Conservation (phyloP, 208 protist species). For the Leishmania lainsoni region DNA sequence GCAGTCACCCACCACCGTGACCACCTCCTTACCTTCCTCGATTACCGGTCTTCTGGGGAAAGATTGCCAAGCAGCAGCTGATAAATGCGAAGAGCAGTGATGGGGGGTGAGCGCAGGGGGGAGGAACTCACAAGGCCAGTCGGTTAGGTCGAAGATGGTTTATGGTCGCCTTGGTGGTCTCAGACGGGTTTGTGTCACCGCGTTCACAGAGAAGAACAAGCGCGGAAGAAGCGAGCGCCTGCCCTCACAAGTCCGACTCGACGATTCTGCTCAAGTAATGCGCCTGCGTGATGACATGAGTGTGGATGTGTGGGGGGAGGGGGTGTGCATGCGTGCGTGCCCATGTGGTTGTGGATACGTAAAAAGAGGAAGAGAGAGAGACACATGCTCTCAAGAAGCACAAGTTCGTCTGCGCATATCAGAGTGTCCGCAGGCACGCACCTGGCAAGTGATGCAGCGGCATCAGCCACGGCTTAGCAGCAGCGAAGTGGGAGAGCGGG, state of each 20-base stretch:
- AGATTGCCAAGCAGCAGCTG: neutral
- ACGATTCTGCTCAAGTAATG: neutral
- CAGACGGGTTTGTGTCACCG: no score
- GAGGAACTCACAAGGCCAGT: neutral
- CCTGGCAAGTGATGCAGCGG: neutral
- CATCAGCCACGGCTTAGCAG: neutral
- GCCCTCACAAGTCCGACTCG: neutral
- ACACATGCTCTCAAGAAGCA: neutral
- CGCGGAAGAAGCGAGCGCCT: neutral
- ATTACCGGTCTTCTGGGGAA: neutral
- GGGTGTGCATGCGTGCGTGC: neutral
- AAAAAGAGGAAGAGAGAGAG: neutral
- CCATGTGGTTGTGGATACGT: neutral
- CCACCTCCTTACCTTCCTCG: neutral
- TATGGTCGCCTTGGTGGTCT: neutral
- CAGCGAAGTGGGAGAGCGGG: conserved; percentile 3
- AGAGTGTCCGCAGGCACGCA: neutral
- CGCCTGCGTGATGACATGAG: neutral
- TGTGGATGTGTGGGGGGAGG: neutral
- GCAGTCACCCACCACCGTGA: neutral
- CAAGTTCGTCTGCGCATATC: neutral
- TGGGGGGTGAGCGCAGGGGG: neutral
- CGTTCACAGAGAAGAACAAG: conserved; percentile 7
- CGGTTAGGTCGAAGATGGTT: neutral
- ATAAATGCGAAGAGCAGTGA: neutral